These are phyloP conservation scores for Boletus tylopilopsis DNA, from an alignment of 768 basidiomycete genomes.

Conservation along the genomic window DNA sequence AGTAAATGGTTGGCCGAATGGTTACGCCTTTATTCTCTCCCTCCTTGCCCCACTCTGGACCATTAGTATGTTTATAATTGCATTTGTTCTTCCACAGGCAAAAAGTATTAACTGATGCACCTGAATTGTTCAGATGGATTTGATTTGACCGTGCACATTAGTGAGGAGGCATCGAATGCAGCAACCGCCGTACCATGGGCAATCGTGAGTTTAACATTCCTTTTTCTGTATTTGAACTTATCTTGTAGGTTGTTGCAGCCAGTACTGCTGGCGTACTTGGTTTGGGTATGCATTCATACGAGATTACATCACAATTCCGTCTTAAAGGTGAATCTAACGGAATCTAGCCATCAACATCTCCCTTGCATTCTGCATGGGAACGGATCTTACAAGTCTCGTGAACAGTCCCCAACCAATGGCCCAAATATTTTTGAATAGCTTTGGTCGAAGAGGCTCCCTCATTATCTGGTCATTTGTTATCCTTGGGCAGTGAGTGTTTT, in stretches of 20 bases:
- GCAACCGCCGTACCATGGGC: slow-evolving; percentile 53
- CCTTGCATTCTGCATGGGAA: slow-evolving; percentile 56
- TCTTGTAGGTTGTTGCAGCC: slow-evolving; percentile 33
- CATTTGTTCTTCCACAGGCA: background rate
- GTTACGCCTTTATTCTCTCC: slow-evolving; percentile 47
- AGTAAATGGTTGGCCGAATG: slow-evolving; percentile 44
- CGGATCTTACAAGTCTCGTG: slow-evolving; percentile 28
- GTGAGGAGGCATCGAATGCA: slow-evolving; percentile 52
- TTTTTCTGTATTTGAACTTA: background rate
- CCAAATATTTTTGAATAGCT: slow-evolving; percentile 35
- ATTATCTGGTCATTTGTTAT: slow-evolving; percentile 53
- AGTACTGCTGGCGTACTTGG: slow-evolving; percentile 44
- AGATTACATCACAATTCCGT: background rate
- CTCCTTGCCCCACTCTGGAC: slow-evolving; percentile 51
- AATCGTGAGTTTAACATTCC: slow-evolving; percentile 36
- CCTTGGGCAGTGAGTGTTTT: slow-evolving; percentile 34
- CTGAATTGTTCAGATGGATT: background rate
- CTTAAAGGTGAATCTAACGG: background rate
- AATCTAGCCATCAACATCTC: slow-evolving; percentile 45
- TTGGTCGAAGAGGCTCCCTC: slow-evolving; percentile 40
- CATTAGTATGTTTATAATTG: slow-evolving; percentile 33
- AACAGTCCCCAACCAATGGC: slow-evolving; percentile 46
- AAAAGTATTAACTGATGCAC: background rate
- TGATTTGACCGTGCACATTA: slow-evolving; percentile 48
- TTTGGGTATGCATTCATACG: slow-evolving; percentile 30